phyloP scores from a whole-genome alignment of 352 stramenopile species.

The Hyaloperonospora brassicae region DNA sequence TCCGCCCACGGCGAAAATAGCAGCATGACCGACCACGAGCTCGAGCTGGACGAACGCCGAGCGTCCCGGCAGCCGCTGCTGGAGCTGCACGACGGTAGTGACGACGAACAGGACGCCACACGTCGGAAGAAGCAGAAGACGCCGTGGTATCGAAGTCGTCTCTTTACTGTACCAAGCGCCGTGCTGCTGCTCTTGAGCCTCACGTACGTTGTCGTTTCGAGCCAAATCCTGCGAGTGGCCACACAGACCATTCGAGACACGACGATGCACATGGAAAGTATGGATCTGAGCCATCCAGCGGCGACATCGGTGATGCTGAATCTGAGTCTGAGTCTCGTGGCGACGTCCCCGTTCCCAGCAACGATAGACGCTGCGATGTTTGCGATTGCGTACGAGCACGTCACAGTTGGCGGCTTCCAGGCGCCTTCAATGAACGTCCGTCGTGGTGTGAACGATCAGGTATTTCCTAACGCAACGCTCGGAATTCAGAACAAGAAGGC shows the following conservation, averaged over 20 bases:
- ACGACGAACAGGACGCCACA: background rate
- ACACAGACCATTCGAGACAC: slow-evolving; percentile 48
- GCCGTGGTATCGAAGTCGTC: slow-evolving; percentile 23
- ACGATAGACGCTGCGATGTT: slow-evolving; percentile 41
- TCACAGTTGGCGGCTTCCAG: slow-evolving; percentile 38
- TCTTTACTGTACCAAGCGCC: slow-evolving; percentile 9
- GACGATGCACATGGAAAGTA: slow-evolving; percentile 44
- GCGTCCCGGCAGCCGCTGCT: slow-evolving; percentile 29
- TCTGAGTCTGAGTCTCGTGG: slow-evolving; percentile 42
- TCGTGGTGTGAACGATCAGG: slow-evolving; percentile 39
- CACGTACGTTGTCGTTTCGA: slow-evolving; percentile 37
- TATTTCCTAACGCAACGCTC: slow-evolving; percentile 45
- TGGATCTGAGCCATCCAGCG: slow-evolving; percentile 47
- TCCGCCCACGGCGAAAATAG: slow-evolving; percentile 12
- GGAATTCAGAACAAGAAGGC: slow-evolving; percentile 43
- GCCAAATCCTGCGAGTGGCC: slow-evolving; percentile 49
- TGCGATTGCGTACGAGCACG: slow-evolving; percentile 35
- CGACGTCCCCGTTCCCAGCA: slow-evolving; percentile 45
- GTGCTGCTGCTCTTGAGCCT: slow-evolving; percentile 25
- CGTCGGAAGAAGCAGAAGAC: background rate
- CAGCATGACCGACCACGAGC: slow-evolving; percentile 13
- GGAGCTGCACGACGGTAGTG: slow-evolving; percentile 8
- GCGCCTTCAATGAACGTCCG: slow-evolving; percentile 41
- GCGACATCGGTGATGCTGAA: slow-evolving; percentile 32
- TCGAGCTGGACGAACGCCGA: slow-evolving; percentile 22